Evolutionary conservation across 108 stramenopile species (phyloP).

Genomic region (Bacterosira constricta): DNA sequence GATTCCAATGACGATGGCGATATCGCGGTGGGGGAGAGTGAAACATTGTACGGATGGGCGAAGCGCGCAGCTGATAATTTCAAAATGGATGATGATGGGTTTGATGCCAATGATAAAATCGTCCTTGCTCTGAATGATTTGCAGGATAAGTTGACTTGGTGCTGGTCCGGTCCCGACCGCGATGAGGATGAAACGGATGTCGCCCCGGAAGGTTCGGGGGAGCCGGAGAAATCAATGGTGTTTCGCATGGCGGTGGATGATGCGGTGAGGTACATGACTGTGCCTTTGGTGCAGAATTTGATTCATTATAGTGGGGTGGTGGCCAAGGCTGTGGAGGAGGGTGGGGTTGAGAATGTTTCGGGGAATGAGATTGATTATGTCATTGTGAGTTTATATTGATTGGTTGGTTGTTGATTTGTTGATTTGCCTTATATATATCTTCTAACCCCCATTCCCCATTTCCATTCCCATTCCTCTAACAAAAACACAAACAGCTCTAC

Average conservation of each 20-base stretch:
- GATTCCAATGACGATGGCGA: constrained; percentile 53
- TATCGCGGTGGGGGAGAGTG: constrained; percentile 53
- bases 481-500: background rate
- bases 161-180: no score
- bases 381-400: constrained; percentile 8
- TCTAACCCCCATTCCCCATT: background rate
- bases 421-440: background rate
- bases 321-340: constrained; percentile 3
- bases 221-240: constrained; percentile 32
- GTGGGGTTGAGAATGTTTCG: background rate
- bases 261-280: constrained; percentile 57
- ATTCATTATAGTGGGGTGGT: constrained; percentile 49
- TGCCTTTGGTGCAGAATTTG: constrained; percentile 78
- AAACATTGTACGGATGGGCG: constrained; percentile 65
- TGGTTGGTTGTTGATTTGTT: background rate
- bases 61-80: constrained; percentile 53
- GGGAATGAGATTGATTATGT: background rate
- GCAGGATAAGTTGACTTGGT: constrained; percentile 22
- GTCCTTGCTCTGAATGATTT: constrained; percentile 45
- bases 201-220: constrained; percentile 15
- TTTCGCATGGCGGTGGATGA: constrained; percentile 40
- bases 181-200: constrained; percentile 6
- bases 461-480: background rate
- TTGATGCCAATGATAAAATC: constrained; percentile 59
- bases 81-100: constrained; percentile 30